Base-by-base conservation (phyloP, 1,284 basidiomycete species). In the Porodaedalea pini region DNA sequence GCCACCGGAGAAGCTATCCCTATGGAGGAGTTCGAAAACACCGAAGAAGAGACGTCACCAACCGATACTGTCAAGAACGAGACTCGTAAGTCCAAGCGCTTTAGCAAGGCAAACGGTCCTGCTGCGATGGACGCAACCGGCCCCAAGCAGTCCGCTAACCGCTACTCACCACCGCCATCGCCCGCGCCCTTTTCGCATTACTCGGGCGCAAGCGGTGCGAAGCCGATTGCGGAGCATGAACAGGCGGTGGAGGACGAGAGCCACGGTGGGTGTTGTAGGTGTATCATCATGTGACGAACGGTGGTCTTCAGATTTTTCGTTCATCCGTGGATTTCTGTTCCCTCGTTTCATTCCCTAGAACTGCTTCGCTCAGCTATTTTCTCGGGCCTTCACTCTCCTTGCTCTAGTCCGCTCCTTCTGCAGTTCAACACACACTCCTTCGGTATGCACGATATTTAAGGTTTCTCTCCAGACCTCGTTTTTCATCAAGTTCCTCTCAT, bases 111-210 rank as follows among this genome's bases (percentile, higher is more conserved):
- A 71, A 49, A 69, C 71, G 10, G 65, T 21, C 25, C 67, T 47
- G 62, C 56, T n/a, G 58, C 60, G 4, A 48, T 58, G 58, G 19
- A 56, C 53, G 27, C 10, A 10, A 41, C 31, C 45, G 47, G 19
- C 7, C 36, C 48, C n/a, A 34, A 51, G 49, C 10, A 56, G 37
- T 43, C 51, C 10, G 29, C 11, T 34, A 56, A 64, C 45, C 58
- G 64, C 47, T 62, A 57, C 31, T 63, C 64, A 37, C 71, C 72
- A 25, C 74, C 76, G 19, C 72, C 75, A 15, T 81, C 81, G 34
- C 79, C 83, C 0, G 73, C 76, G 41, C 86, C 86, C 5, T 87
- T 87, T 62, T 68, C 84, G 15, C 76, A 79, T 19, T 86, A 85
- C 64, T 66, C 70, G 15, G 66, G 36, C 19, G 40, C 48, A n/a